Evolutionary conservation across 2,329 filamentous ascomycete species (phyloP).

Genomic region (Aspergillus sp.): DNA sequence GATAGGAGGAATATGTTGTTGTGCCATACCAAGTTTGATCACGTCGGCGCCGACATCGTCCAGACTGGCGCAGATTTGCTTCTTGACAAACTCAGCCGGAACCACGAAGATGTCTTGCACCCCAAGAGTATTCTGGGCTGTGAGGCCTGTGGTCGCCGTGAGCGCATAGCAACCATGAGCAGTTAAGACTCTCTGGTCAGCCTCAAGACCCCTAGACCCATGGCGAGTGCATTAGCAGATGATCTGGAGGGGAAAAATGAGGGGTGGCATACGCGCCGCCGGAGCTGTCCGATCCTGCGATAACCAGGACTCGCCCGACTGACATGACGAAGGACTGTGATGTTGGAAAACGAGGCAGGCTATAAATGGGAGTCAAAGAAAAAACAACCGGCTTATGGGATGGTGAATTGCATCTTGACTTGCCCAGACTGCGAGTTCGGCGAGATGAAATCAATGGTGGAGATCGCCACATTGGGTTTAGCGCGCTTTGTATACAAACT

Average conservation of each 20-base stretch:
- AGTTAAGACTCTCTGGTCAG: slow-evolving; percentile 91
- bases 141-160: slow-evolving; percentile 91
- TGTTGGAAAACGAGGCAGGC: not conserved
- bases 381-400: not conserved
- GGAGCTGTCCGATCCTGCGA: slow-evolving; percentile 87
- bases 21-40: slow-evolving; percentile 74
- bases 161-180: slow-evolving; percentile 94
- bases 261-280: slow-evolving; percentile 72
- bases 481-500: not conserved
- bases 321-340: slow-evolving; percentile 27
- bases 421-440: not conserved
- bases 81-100: slow-evolving; percentile 74
- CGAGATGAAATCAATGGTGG: not conserved
- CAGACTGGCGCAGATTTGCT: slow-evolving; percentile 82
- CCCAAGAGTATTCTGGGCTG: slow-evolving; percentile 89
- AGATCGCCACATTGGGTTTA: not conserved
- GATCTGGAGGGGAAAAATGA: slow-evolving; percentile 6
- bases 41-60: slow-evolving; percentile 85
- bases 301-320: slow-evolving; percentile 66
- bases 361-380: not conserved
- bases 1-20: not conserved
- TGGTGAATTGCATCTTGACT: not conserved
- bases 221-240: slow-evolving; percentile 20
- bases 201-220: slow-evolving; percentile 77
- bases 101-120: slow-evolving; percentile 78